Evolutionary conservation across 2,329 filamentous ascomycete genomes (phyloP), one percentile per base, ranked within the genome.

Genomic region (Fonsecaea pedrosoi): DNA sequence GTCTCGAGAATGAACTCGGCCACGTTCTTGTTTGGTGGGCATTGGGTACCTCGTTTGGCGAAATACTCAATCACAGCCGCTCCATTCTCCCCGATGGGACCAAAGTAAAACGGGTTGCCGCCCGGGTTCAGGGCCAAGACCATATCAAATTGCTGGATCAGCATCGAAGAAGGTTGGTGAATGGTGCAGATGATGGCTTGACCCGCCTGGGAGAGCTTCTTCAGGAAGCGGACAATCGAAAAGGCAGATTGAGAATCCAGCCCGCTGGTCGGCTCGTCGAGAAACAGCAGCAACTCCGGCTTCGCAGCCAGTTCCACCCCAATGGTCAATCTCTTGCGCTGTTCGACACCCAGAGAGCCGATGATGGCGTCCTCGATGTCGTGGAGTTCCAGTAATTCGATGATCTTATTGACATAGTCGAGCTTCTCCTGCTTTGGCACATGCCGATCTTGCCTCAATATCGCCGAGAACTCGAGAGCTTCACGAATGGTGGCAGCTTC

Each of bases 111-210:
- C 0, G 87, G 89, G 74, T 90, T 89, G 21, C 88, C 89, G 15
- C 87, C 88, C 0, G 85, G 88, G 72, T 90, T 89, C 37, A 92
- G 81, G 1, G 88, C 87, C 1, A 92, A 82, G 18, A 92, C 86
- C 84, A 90, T 90, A 75, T 92, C 89, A 77, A 92, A 92, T 73
- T 91, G 84, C 73, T 91, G 85, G 64, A 91, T 88, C 1, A 92
- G 81, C 66, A 90, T 84, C 1, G 87, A 88, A 1, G 86, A 89
- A 3, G 89, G 89, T 73, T 92, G 89, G 73, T 92, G 89, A 62
- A 92, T 91, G 0, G 89, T 92, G 77, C 89, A 91, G 60, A 92
- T 81, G 69, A 92, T 90, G 7, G 89, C 89, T 73, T 91, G 88
- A 1, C 89, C 89, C 12, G 88, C 86, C 7, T 83, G 80, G 4